Base-by-base conservation (phyloP, 768 basidiomycete species). In the Amanita exitialis region DNA sequence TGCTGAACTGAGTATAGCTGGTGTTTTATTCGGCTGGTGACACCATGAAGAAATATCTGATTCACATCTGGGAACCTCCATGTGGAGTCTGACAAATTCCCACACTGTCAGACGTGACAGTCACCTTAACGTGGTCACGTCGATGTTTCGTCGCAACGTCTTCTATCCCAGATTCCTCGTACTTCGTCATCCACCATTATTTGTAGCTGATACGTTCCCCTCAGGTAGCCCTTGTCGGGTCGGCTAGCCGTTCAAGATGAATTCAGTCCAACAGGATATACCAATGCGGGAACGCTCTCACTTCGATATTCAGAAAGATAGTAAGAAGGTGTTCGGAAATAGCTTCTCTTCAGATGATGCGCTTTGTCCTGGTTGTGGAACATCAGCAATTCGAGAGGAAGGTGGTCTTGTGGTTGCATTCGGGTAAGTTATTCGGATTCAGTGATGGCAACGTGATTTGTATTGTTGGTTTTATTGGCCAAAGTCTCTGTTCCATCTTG, bases 331-430 rank as follows among this genome's bases (percentile, higher is more conserved):
- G 10, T 18, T 35, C 13, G 42, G 42, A 37, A 27, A 20, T 51
- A 37, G 15, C 30, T 27, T 44, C 13, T 44, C 28, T 20, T 58
- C 74, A 52, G 75, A 79, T 61, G 77, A 87, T 61, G 79, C 79
- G 56, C 58, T 79, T 3, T 91, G 89, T 71, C 88, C 88, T 10
- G 90, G 90, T 16, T 92, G 89, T 70, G 86, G 83, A 63, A 72
- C 71, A 52, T 84, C 88, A 2, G 88, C 87, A 35, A 83, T 90
- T 18, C 83, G 79, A 55, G 87, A 90, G 60, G 73, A 78, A 58
- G 90, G 86, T 47, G 89, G 89, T 25, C 75, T 95, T 18, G 93
- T 97, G 37, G 94, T 98, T 60, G 90, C 92, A 36, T 96, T 97
- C 63, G 94, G 94, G 92, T 95, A 61, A 64, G 87, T 77, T 34